A percentile compares a stretch with the other conserved stretches of the same genome.
Conservation (phyloP, 768 basidiomycete species). For the Amanita exitialis region DNA sequence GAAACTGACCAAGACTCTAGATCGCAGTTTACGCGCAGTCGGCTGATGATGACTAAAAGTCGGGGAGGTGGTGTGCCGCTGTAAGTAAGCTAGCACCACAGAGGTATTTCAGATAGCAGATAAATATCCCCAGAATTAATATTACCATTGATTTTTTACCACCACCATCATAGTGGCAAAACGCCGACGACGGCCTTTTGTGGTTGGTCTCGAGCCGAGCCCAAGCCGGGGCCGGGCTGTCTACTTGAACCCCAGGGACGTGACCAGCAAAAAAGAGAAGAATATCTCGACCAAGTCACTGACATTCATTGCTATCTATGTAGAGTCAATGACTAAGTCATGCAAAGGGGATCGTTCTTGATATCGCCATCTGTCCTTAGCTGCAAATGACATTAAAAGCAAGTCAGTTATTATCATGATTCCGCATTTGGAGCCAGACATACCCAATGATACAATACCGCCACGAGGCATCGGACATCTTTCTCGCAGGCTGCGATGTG, state of each 20-base stretch:
- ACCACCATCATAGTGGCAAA: no score
- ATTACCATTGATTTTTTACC: no score
- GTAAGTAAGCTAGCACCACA: no score
- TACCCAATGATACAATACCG: background rate
- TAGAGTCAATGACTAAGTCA: background rate
- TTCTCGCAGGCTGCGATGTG: background rate
- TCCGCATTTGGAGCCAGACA: background rate
- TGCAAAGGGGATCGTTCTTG: constrained; percentile 3
- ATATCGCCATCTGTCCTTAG: constrained; percentile 1
- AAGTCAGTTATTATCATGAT: background rate
- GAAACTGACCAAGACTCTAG: background rate
- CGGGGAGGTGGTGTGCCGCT: constrained; percentile 6
- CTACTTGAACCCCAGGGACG: no score
- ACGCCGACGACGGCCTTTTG: no score
- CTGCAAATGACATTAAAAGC: background rate
- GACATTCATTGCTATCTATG: no score
- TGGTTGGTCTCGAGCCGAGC: no score
- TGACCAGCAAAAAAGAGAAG: no score
- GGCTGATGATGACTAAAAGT: constrained; percentile 3
- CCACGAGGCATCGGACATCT: background rate
- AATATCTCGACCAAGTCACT: no score
- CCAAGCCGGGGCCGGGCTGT: no score
- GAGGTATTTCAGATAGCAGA: no score
- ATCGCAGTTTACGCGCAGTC: constrained; percentile 8
- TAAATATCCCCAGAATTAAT: no score